Evolutionary conservation across 805 yeast species (phyloP), one percentile per base, ranked within the genome.

Genomic region (Tanozyma kutaoensis): DNA sequence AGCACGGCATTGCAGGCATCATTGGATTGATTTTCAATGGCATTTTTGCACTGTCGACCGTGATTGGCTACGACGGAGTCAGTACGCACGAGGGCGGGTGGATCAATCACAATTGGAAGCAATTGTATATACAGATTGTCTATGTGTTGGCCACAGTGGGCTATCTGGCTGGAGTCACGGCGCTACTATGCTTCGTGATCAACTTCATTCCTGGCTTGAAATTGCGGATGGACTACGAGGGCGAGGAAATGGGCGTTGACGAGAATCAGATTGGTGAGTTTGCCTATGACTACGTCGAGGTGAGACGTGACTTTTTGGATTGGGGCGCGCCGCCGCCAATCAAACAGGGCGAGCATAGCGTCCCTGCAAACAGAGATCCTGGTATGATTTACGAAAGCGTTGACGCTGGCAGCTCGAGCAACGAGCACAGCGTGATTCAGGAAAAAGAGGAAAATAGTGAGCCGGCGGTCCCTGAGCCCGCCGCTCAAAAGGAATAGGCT

Each of bases 261-360:
- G 96, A 86, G 51, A 94, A 84, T 55, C 95, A 88, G 57, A 81
- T 88, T 40, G 98, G 97, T 27, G 98, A 88, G 55, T 88, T 86
- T 55, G 97, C 97, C n/a, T 88, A 88, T 51, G 97, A 88, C 53
- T 88, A 85, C 48, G 95, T 88, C 31, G 98, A 88, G 60, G 93
- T 88, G 10, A 72, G 97, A 54, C 71, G 97, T 50, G 95, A 86
- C 56, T 88, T 76, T 52, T 66, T 75, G 42, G 72, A 66, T 37
- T 62, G 69, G 69, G 57, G 62, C 9, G n/a, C n/a, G n/a, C n/a
- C n/a, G n/a, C n/a, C n/a, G n/a, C n/a, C n/a, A n/a, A n/a, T n/a
- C n/a, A n/a, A n/a, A n/a, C n/a, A n/a, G n/a, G n/a, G n/a, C n/a
- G n/a, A n/a, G n/a, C n/a, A n/a, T n/a, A n/a, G n/a, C n/a, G n/a